Percentiles rank a stretch among this genome's conserved stretches.
These are phyloP conservation scores for Peziza echinospora DNA, from an alignment of 495 filamentous ascomycete species.

Conservation along the genomic window DNA sequence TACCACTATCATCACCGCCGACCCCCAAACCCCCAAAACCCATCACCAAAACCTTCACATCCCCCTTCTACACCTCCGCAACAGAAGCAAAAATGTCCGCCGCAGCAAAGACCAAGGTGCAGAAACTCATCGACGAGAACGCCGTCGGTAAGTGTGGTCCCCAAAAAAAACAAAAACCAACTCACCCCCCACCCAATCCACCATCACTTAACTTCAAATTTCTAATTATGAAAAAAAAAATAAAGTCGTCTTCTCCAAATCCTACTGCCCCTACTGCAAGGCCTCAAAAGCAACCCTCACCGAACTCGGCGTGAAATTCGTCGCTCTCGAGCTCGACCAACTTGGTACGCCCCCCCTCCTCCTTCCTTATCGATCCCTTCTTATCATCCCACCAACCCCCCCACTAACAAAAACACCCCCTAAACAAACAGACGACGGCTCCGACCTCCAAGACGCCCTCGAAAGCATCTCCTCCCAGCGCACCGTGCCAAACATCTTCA, in stretches of 20 bases:
- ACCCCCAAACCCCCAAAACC: no score
- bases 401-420: neutral
- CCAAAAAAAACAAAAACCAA: no score
- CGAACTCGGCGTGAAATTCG: slow-evolving; percentile 48
- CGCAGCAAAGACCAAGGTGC: slow-evolving; percentile 57
- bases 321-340: slow-evolving; percentile 63
- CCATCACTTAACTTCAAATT: no score
- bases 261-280: slow-evolving; percentile 86
- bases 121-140: slow-evolving; percentile 77
- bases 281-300: slow-evolving; percentile 54
- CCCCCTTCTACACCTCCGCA: slow-evolving; percentile 37
- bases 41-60: no score
- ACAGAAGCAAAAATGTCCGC: slow-evolving; percentile 50
- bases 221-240: no score
- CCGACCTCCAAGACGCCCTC: slow-evolving; percentile 65
- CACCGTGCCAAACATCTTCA: slow-evolving; percentile 91
- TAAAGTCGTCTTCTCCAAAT: slow-evolving; percentile 95
- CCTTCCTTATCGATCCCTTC: slow-evolving; percentile 2
- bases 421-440: slow-evolving; percentile 42
- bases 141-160: slow-evolving; percentile 44
- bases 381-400: neutral
- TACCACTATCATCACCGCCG: no score
- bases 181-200: no score
- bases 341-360: slow-evolving; percentile 32
- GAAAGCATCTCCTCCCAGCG: slow-evolving; percentile 56